These are phyloP conservation scores for Vitis rupestris DNA, from an alignment of 164 flowering plant genomes.

Conservation along the genomic window DNA sequence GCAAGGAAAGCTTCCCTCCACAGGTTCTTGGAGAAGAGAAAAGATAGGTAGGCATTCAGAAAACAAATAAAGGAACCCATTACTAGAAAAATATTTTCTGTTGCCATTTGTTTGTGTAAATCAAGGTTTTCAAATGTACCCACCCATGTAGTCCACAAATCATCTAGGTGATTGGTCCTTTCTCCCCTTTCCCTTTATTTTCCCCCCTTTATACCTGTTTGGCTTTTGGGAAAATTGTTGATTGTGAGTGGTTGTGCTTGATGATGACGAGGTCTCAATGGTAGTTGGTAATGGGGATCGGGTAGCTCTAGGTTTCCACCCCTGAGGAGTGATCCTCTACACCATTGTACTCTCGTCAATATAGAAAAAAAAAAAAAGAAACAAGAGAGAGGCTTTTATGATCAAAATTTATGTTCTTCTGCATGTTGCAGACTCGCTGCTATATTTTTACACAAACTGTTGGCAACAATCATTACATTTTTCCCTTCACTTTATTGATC, in stretches of 20 bases:
- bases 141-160: too few relatives aligned
- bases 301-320: too few relatives aligned
- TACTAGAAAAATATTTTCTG: neutral
- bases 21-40: slow-evolving; percentile 85
- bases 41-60: slow-evolving; percentile 53
- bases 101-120: neutral
- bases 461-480: neutral
- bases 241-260: neutral
- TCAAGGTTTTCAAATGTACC: neutral
- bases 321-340: too few relatives aligned
- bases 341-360: too few relatives aligned
- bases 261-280: neutral
- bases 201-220: too few relatives aligned
- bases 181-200: too few relatives aligned
- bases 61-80: neutral
- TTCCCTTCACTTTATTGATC: neutral
- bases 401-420: too few relatives aligned
- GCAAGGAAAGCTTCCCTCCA: slow-evolving; percentile 74
- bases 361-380: too few relatives aligned
- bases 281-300: too few relatives aligned
- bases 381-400: too few relatives aligned
- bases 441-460: neutral
- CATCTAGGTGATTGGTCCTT: too few relatives aligned
- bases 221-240: neutral
- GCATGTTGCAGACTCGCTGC: neutral